Percentiles rank a stretch among this genome's conserved stretches.
Evolutionary conservation across 2,329 filamentous ascomycete species (phyloP).

Genomic region (Alternaria consortialis): DNA sequence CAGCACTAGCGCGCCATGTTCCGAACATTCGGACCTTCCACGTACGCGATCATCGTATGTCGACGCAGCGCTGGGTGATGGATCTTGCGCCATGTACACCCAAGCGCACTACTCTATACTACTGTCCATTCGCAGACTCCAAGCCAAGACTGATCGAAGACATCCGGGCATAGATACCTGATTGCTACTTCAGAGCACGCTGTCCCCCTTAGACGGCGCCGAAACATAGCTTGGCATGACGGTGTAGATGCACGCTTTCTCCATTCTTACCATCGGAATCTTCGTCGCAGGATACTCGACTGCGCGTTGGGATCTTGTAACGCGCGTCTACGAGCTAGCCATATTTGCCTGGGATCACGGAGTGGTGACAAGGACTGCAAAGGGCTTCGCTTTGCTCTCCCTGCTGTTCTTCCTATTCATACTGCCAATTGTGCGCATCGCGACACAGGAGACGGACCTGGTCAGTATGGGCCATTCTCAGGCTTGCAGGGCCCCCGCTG

Average conservation of each 20-base stretch:
- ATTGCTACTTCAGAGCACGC: background rate
- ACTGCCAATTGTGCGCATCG: slow-evolving; percentile 84
- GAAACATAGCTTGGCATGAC: slow-evolving; percentile 33
- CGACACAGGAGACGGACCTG: slow-evolving; percentile 78
- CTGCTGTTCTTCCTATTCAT: slow-evolving; percentile 85
- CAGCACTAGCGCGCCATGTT: slow-evolving; percentile 13
- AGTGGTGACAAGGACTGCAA: slow-evolving; percentile 86
- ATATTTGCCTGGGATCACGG: slow-evolving; percentile 99
- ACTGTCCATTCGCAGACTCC: slow-evolving; percentile 3
- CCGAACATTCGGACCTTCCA: slow-evolving; percentile 17
- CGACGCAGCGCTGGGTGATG: slow-evolving; percentile 10
- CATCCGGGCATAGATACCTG: background rate
- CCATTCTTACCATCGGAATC: slow-evolving; percentile 92
- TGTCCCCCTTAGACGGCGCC: background rate
- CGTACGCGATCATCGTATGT: slow-evolving; percentile 14
- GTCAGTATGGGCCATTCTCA: slow-evolving; percentile 62
- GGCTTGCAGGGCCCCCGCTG: background rate
- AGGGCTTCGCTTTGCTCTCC: slow-evolving; percentile 84
- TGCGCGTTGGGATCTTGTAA: slow-evolving; percentile 98
- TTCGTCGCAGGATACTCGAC: slow-evolving; percentile 99
- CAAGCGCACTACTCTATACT: slow-evolving; percentile 19
- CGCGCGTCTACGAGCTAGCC: slow-evolving; percentile 93
- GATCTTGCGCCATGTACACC: slow-evolving; percentile 26
- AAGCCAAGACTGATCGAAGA: background rate
- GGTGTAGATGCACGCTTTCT: slow-evolving; percentile 93